phyloP scores from a whole-genome alignment of 352 stramenopile species.

The Phytophthora multivora region DNA sequence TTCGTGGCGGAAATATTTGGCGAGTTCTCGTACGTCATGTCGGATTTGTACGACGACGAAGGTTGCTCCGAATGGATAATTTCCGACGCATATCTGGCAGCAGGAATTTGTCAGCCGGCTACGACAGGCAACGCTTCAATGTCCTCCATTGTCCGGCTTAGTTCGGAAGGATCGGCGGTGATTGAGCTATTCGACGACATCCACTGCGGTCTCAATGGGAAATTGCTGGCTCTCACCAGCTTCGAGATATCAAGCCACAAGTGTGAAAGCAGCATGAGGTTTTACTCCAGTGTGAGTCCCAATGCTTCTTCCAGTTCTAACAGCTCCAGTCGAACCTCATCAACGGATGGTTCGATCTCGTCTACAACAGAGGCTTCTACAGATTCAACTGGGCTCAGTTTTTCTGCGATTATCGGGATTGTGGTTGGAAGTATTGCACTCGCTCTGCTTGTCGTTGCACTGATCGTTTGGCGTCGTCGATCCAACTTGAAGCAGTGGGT shows the following conservation, averaged over 20 bases:
- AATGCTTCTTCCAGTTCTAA: not conserved
- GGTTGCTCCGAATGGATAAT: not conserved
- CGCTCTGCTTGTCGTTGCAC: conserved; percentile 1
- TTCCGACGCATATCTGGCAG: not conserved
- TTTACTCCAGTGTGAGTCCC: conserved; percentile 13
- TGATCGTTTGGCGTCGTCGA: conserved; percentile 6
- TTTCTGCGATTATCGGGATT: conserved; percentile 4
- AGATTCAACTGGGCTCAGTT: conserved; percentile 6
- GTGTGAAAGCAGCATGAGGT: not conserved
- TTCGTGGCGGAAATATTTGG: conserved; percentile 9
- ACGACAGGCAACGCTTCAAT: not conserved
- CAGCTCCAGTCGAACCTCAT: not conserved
- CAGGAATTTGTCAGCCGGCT: conserved; percentile 8
- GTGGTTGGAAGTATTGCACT: conserved; percentile 6
- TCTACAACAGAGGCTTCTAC: conserved; percentile 3
- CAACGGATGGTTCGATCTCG: not conserved
- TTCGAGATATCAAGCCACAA: conserved; percentile 1
- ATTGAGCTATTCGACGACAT: conserved; percentile 4
- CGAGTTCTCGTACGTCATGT: not conserved
- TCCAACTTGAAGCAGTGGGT: conserved; percentile 1
- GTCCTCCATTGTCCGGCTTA: not conserved
- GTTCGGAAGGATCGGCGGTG: conserved; percentile 1
- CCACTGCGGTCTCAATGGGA: not conserved
- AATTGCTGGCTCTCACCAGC: not conserved
- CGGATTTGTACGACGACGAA: conserved; percentile 6